Conservation (phyloP, 345 rosid genomes). For the Arabidopsis suecica region DNA sequence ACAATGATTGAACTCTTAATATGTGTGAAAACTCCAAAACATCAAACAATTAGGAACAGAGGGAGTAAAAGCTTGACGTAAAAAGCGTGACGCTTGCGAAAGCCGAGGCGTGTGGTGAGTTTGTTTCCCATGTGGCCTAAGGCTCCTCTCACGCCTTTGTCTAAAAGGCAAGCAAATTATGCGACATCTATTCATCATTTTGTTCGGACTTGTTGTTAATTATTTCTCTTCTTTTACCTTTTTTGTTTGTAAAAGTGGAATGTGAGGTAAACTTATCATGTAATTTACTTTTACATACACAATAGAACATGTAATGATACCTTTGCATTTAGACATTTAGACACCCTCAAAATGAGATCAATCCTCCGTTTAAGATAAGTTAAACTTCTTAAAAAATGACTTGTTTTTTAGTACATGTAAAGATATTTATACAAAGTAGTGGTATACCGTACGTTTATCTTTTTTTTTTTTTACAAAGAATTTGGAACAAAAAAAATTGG, state of each 20-base stretch:
- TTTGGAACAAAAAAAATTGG: not conserved
- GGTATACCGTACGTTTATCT: not conserved
- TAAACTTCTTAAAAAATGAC: not conserved
- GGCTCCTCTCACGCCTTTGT: constrained; percentile 42
- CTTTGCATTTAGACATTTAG: constrained; percentile 5
- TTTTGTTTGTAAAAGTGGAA: constrained; percentile 6
- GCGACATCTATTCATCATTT: constrained; percentile 40
- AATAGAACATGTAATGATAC: constrained; percentile 10
- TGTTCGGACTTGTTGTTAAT: constrained; percentile 22
- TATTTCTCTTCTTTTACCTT: not conserved
- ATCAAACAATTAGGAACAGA: too few relatives aligned
- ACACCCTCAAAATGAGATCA: constrained; percentile 14
- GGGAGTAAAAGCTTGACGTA: constrained; percentile 24
- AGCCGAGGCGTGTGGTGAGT: constrained; percentile 46
- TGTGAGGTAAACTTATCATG: constrained; percentile 29
- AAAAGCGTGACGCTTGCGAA: constrained; percentile 38
- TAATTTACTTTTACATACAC: constrained; percentile 18
- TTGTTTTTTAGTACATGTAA: not conserved
- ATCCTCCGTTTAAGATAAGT: not conserved
- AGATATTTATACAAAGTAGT: not conserved
- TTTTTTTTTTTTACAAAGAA: not conserved
- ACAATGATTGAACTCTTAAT: too few relatives aligned
- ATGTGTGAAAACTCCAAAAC: too few relatives aligned
- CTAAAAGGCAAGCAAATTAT: constrained; percentile 42
- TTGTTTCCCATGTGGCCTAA: constrained; percentile 39